Conservation (phyloP, 257 asterid genomes). For the Forsythia suspensa region DNA sequence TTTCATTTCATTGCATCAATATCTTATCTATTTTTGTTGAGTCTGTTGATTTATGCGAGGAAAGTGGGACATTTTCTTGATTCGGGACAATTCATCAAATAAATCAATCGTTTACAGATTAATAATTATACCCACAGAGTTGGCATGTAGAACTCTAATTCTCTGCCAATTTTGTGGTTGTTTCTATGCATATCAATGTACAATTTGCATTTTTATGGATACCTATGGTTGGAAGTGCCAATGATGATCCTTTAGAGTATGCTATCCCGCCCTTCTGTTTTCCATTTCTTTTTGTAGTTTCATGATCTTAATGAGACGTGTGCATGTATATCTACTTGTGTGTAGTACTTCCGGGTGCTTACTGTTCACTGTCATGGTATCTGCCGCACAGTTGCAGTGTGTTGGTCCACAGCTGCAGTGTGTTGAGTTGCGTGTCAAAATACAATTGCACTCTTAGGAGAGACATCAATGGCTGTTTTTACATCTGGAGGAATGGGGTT, state of each 20-base stretch:
- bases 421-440: neutral
- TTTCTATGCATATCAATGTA: neutral
- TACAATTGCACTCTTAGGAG: neutral
- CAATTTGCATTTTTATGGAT: neutral
- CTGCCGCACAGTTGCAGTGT: neutral
- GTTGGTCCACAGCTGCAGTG: neutral
- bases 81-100: neutral
- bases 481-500: neutral
- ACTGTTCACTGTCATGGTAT: neutral
- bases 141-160: neutral
- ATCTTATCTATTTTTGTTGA: neutral
- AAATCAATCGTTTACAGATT: neutral
- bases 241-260: neutral
- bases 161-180: neutral
- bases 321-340: neutral
- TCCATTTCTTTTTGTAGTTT: neutral
- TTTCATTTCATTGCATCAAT: neutral
- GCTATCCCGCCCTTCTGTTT: neutral
- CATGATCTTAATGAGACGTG: neutral
- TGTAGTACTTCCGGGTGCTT: neutral
- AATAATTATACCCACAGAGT: neutral
- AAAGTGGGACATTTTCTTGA: neutral
- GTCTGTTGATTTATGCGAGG: neutral
- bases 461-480: neutral
- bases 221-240: neutral